phyloP scores from a whole-genome alignment of 225 moss, liverwort and hornwort genomes.

The Pleurozium schreberi region DNA sequence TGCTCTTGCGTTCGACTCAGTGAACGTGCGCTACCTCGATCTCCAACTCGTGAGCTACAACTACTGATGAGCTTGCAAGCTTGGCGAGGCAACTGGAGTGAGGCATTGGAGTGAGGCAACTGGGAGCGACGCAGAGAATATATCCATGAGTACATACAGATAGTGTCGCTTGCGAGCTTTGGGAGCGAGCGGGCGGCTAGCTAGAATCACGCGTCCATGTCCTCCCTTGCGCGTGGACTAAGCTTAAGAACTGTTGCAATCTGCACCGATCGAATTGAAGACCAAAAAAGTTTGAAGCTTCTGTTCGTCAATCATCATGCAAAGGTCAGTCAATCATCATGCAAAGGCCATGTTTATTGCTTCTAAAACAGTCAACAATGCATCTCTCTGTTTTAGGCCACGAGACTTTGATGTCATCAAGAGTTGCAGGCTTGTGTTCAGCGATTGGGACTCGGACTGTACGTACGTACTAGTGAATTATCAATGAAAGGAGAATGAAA shows the following conservation, averaged over 20 bases:
- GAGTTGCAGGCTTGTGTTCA: background rate
- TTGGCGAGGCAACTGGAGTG: no score
- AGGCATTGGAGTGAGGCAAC: background rate
- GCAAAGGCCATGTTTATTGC: no score
- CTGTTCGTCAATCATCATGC: background rate
- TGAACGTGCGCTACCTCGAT: background rate
- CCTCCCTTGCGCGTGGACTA: background rate
- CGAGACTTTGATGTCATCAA: background rate
- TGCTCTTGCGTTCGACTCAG: background rate
- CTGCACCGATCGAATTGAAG: background rate
- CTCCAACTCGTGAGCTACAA: background rate
- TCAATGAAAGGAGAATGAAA: background rate
- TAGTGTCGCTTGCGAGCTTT: background rate
- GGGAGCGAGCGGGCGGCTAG: no score
- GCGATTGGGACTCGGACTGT: background rate
- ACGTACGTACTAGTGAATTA: background rate
- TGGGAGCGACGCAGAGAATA: background rate
- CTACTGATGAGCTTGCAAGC: background rate
- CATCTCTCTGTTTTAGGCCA: background rate
- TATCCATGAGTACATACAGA: background rate
- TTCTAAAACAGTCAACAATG: background rate
- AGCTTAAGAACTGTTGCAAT: background rate
- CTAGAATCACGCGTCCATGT: background rate
- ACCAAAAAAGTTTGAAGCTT: background rate
- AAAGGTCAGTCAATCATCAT: background rate